Percentiles rank a stretch among this genome's conserved stretches.
These are phyloP conservation scores for Alternaria sp. DNA, from an alignment of 2,329 filamentous ascomycete genomes.

Conservation along the genomic window DNA sequence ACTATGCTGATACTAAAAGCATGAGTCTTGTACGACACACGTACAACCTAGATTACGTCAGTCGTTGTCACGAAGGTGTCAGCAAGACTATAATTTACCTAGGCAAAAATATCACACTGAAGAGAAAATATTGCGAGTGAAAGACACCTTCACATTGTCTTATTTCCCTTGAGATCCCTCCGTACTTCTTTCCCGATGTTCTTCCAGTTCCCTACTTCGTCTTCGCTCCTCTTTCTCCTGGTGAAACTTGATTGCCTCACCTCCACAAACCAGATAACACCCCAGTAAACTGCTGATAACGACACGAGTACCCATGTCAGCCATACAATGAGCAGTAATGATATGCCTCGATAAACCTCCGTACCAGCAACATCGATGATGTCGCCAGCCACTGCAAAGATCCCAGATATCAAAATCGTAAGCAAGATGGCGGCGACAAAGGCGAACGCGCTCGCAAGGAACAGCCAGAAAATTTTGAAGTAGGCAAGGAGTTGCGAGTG, in stretches of 20 bases:
- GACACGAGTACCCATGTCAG: conserved; percentile 24
- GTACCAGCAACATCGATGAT: conserved; percentile 24
- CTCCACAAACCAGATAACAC: conserved; percentile 40
- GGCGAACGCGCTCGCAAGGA: conserved; percentile 17
- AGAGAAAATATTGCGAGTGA: not conserved
- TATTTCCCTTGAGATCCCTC: conserved; percentile 27
- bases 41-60: no score
- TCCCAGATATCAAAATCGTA: conserved; percentile 20
- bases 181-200: conserved; percentile 26
- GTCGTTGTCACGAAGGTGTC: no score
- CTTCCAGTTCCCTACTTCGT: conserved; percentile 38
- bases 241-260: conserved; percentile 29
- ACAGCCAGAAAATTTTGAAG: conserved; percentile 26
- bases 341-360: conserved; percentile 19
- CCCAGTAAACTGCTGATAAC: conserved; percentile 32
- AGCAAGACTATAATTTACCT: no score
- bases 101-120: no score
- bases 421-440: conserved; percentile 30
- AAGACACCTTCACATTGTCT: not conserved
- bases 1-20: no score
- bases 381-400: conserved; percentile 10
- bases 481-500: conserved; percentile 35
- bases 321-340: conserved; percentile 32
- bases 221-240: conserved; percentile 25
- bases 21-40: not conserved